Evolutionary conservation across 331 rosid species (phyloP).

Genomic region (Stylosanthes scabra): DNA sequence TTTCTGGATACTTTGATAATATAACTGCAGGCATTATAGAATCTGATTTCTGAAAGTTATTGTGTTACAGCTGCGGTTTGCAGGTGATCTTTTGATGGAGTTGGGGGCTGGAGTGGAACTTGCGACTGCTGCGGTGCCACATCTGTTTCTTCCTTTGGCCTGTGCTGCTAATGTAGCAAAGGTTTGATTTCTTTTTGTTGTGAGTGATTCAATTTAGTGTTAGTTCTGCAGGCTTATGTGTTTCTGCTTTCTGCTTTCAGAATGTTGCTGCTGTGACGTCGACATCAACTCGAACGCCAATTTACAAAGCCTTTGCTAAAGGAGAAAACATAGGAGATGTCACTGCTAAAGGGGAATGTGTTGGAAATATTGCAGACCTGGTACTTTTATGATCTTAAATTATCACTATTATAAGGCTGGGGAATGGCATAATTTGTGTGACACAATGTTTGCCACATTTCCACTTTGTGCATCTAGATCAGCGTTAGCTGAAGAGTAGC

Average conservation of each 20-base stretch:
- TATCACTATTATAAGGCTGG: background rate
- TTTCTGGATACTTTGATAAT: slow-evolving; percentile 7
- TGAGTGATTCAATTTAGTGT: slow-evolving; percentile 2
- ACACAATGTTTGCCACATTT: slow-evolving; percentile 25
- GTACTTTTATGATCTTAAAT: slow-evolving; percentile 59
- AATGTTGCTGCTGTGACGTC: slow-evolving; percentile 99
- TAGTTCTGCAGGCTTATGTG: slow-evolving; percentile 35
- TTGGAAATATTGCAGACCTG: slow-evolving; percentile 96
- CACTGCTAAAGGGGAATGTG: slow-evolving; percentile 99
- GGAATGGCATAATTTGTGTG: slow-evolving; percentile 18
- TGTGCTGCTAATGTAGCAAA: slow-evolving; percentile 96
- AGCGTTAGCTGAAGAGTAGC: background rate
- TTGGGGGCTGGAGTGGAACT: slow-evolving; percentile 98
- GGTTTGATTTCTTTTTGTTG: slow-evolving; percentile 47
- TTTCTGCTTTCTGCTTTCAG: slow-evolving; percentile 53
- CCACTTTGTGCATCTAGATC: slow-evolving; percentile 11
- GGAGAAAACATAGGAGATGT: slow-evolving; percentile 99
- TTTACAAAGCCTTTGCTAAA: slow-evolving; percentile 97
- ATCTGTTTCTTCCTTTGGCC: slow-evolving; percentile 97
- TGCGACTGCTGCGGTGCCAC: slow-evolving; percentile 91
- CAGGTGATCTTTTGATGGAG: slow-evolving; percentile 98
- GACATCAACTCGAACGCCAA: slow-evolving; percentile 98
- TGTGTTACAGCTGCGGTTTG: slow-evolving; percentile 78
- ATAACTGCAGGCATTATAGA: slow-evolving; percentile 11
- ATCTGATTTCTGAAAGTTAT: slow-evolving; percentile 31